Evolutionary conservation across 1,284 basidiomycete genomes (phyloP).

Genomic region (Sanghuangporus weigelae): DNA sequence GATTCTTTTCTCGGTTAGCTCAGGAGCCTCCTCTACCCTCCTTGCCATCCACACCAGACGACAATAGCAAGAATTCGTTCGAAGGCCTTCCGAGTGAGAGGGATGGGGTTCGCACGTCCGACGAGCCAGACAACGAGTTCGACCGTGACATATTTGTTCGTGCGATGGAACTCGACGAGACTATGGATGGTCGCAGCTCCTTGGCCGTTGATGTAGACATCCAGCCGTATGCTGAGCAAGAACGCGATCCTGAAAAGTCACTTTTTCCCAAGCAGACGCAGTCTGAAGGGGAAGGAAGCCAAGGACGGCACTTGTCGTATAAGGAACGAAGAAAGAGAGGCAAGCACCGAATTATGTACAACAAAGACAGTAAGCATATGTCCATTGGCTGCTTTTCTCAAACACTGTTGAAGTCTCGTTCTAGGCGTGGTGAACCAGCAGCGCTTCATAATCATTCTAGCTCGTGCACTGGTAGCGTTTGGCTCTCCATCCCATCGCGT

Average conservation of each 20-base stretch:
- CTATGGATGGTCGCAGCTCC: background rate
- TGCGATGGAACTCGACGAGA: constrained; percentile 5
- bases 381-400: background rate
- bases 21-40: constrained; percentile 2
- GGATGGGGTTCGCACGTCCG: background rate
- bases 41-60: background rate
- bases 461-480: constrained; percentile 60
- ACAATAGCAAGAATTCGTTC: background rate
- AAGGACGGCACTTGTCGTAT: background rate
- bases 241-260: background rate
- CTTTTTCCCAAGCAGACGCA: background rate
- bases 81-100: background rate
- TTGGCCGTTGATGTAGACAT: constrained; percentile 7
- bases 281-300: background rate
- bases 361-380: constrained; percentile 11
- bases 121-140: background rate
- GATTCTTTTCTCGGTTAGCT: background rate
- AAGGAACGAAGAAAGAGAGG: constrained; percentile 7
- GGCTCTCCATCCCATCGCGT: constrained; percentile 71
- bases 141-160: constrained; percentile 5
- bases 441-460: constrained; percentile 58
- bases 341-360: constrained; percentile 11
- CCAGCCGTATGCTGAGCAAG: constrained; percentile 1
- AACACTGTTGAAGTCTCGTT: background rate
- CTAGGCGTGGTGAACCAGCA: constrained; percentile 52